These are phyloP conservation scores for Pseudogymnoascus sp. DNA, from an alignment of 2,329 filamentous ascomycete genomes.

Conservation along the genomic window DNA sequence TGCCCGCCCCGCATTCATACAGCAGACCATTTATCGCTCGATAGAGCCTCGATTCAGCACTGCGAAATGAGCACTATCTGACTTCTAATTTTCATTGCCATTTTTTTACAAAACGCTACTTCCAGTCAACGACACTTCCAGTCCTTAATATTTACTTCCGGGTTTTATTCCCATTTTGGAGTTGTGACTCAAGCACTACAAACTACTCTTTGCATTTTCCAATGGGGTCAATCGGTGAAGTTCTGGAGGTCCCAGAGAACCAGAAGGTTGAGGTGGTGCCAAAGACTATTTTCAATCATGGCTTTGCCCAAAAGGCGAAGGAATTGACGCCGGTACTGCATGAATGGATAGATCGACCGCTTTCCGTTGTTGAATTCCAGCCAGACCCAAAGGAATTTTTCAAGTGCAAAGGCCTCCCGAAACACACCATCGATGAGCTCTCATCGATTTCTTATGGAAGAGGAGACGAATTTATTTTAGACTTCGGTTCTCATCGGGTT, in stretches of 20 bases:
- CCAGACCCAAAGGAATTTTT: slow-evolving; percentile 19
- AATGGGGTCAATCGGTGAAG: neutral
- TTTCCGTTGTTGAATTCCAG: slow-evolving; percentile 20
- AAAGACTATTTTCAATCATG: slow-evolving; percentile 12
- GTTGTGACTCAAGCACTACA: neutral
- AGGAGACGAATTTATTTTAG: slow-evolving; percentile 27
- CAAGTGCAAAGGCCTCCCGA: slow-evolving; percentile 11
- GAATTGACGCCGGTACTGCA: slow-evolving; percentile 13
- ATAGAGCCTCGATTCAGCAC: neutral
- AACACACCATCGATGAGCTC: slow-evolving; percentile 14
- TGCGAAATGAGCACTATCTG: neutral
- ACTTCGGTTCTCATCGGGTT: slow-evolving; percentile 29
- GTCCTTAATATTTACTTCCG: neutral
- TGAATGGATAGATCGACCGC: slow-evolving; percentile 14
- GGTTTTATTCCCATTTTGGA: neutral
- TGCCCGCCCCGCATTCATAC: neutral
- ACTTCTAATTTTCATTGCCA: neutral
- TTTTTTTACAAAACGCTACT: neutral
- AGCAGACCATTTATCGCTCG: neutral
- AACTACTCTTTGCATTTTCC: neutral
- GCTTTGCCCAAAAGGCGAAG: slow-evolving; percentile 13
- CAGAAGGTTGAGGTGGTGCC: slow-evolving; percentile 15
- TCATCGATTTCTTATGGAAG: slow-evolving; percentile 19
- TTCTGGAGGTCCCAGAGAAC: slow-evolving; percentile 14
- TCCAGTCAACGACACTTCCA: neutral